phyloP scores from a whole-genome alignment of 352 stramenopile genomes.

The Phytophthora sansomeana region DNA sequence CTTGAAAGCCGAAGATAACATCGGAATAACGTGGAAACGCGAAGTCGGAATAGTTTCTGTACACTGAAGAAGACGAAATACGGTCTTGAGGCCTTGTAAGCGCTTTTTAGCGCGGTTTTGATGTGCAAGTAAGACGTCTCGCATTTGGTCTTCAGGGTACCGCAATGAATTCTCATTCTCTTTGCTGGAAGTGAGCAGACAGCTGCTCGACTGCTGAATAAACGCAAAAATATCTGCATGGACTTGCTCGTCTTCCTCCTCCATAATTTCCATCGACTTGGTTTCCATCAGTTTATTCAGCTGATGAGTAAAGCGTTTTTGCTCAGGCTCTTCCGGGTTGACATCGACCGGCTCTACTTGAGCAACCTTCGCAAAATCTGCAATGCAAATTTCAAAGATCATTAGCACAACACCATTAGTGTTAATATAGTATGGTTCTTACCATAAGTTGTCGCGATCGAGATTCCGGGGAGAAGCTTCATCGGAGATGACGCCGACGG shows the following conservation, averaged over 20 bases:
- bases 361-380: slow-evolving; percentile 49
- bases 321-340: slow-evolving; percentile 20
- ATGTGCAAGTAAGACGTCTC: slow-evolving; percentile 57
- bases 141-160: slow-evolving; percentile 59
- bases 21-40: slow-evolving; percentile 77
- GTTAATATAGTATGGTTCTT: background rate
- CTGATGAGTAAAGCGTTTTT: slow-evolving; percentile 60
- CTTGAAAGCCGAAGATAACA: slow-evolving; percentile 82
- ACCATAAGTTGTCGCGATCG: slow-evolving; percentile 63
- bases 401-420: too few species aligned
- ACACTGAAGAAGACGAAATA: slow-evolving; percentile 59
- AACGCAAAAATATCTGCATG: slow-evolving; percentile 87
- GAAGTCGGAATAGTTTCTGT: slow-evolving; percentile 66
- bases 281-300: slow-evolving; percentile 75
- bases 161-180: slow-evolving; percentile 1
- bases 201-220: slow-evolving; percentile 61
- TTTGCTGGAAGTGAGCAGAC: slow-evolving; percentile 14
- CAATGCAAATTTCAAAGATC: background rate
- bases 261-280: slow-evolving; percentile 78
- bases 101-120: slow-evolving; percentile 54
- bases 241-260: slow-evolving; percentile 88
- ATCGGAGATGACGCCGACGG: slow-evolving; percentile 47
- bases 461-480: slow-evolving; percentile 82
- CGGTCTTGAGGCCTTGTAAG: slow-evolving; percentile 73
- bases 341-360: slow-evolving; percentile 6